A percentile compares a stretch with the other conserved stretches of the same genome.
Conservation (phyloP, 306 rosid genomes). For the Malus sylvestris region DNA sequence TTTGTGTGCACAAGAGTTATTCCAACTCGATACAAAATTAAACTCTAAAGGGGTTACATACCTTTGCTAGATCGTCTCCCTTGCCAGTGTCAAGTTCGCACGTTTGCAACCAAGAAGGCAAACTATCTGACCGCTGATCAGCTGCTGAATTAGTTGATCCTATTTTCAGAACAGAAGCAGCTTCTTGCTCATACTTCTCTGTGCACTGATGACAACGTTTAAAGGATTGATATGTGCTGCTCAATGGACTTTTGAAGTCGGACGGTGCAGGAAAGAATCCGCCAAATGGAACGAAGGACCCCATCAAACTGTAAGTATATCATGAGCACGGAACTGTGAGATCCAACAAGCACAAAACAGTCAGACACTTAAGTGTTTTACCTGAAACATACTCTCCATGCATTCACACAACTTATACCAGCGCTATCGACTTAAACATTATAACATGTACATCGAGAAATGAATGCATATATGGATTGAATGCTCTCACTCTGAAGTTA, state of each 20-base stretch:
- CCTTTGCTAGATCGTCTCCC: constrained; percentile 62
- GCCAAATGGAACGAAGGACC: constrained; percentile 92
- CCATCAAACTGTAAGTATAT: constrained; percentile 79
- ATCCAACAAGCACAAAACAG: constrained; percentile 39
- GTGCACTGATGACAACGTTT: constrained; percentile 57
- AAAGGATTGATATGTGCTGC: constrained; percentile 30
- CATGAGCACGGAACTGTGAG: constrained; percentile 51
- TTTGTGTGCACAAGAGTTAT: constrained; percentile 13
- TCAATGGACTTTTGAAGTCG: constrained; percentile 37
- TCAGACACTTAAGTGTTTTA: constrained; percentile 32
- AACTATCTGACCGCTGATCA: constrained; percentile 31
- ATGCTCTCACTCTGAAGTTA: background rate
- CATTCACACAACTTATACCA: background rate
- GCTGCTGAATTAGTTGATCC: constrained; percentile 31
- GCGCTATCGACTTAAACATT: background rate
- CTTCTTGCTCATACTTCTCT: constrained; percentile 75
- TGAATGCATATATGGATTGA: background rate
- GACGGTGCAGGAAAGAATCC: constrained; percentile 76
- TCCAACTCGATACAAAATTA: constrained; percentile 20
- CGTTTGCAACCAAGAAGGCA: constrained; percentile 49
- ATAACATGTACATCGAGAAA: background rate
- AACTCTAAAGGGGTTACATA: constrained; percentile 36
- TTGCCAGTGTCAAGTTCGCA: constrained; percentile 39
- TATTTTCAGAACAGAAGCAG: constrained; percentile 47
- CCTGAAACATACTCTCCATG: constrained; percentile 5